These are phyloP conservation scores for Plectranthus barbatus DNA, from an alignment of 257 asterid species.

Conservation along the genomic window DNA sequence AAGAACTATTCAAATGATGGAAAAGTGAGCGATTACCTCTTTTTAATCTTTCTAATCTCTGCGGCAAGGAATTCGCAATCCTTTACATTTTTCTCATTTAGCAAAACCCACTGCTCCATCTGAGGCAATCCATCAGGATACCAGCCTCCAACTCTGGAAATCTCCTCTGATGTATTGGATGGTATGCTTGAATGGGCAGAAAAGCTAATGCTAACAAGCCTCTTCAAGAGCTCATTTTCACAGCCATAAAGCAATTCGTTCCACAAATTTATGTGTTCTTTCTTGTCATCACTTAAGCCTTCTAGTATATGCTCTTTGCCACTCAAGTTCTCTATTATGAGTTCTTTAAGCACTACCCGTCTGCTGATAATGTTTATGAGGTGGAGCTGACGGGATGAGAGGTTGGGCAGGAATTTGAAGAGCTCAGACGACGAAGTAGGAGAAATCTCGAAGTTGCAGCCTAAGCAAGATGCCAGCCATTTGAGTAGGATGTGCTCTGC, in stretches of 20 bases:
- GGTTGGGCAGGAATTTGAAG: constrained; percentile 29
- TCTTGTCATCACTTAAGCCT: constrained; percentile 24
- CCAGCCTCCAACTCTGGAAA: constrained; percentile 28
- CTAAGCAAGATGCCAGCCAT: constrained; percentile 53
- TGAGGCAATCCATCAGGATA: constrained; percentile 52
- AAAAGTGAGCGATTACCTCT: constrained; percentile 40
- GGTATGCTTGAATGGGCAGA: constrained; percentile 27
- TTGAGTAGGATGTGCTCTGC: constrained; percentile 41
- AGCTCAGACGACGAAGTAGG: constrained; percentile 26
- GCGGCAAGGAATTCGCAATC: constrained; percentile 42
- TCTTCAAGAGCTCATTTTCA: constrained; percentile 71
- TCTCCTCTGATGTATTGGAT: constrained; percentile 21
- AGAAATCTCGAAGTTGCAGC: constrained; percentile 29
- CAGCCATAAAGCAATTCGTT: constrained; percentile 38
- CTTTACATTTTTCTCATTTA: constrained; percentile 28
- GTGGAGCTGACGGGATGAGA: constrained; percentile 71
- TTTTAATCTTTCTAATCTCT: constrained; percentile 36
- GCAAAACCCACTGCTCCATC: constrained; percentile 74
- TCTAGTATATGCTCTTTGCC: constrained; percentile 20
- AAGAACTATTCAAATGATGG: background rate
- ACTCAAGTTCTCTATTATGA: constrained; percentile 16
- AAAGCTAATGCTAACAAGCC: constrained; percentile 53
- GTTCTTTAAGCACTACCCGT: constrained; percentile 46
- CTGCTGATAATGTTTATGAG: constrained; percentile 58
- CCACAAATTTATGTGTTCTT: constrained; percentile 39